These are phyloP conservation scores for Phoma sp. DNA, from an alignment of 2,329 filamentous ascomycete genomes.

Conservation along the genomic window DNA sequence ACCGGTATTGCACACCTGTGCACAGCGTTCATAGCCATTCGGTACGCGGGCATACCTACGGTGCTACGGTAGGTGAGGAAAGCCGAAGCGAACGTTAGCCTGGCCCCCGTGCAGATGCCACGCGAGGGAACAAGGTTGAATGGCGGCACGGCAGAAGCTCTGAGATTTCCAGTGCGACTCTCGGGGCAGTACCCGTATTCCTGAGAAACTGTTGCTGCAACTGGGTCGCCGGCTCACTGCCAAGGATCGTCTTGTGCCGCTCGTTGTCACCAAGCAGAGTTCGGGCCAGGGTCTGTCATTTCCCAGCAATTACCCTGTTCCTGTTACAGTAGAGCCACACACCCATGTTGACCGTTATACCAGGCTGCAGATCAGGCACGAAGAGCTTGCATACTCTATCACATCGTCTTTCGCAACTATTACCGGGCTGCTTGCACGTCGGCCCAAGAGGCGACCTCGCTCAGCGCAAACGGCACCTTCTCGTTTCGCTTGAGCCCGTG, in stretches of 20 bases:
- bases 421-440: background rate
- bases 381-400: background rate
- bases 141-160: constrained; percentile 2
- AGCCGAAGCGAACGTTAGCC: constrained; percentile 5
- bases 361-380: constrained; percentile 13
- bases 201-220: background rate
- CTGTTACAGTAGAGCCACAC: constrained; percentile 1
- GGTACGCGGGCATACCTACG: background rate
- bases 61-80: background rate
- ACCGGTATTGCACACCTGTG: background rate
- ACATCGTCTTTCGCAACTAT: constrained; percentile 4
- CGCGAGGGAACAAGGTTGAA: constrained; percentile 10
- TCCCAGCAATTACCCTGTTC: constrained; percentile 2
- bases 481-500: background rate
- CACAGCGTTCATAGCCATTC: background rate
- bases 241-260: background rate
- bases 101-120: constrained; percentile 8
- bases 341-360: constrained; percentile 5
- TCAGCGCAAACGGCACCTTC: background rate
- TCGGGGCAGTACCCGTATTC: background rate
- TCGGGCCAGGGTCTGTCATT: constrained; percentile 3
- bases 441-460: no score
- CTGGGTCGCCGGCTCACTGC: background rate
- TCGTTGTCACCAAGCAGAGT: background rate
- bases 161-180: constrained; percentile 1